Evolutionary conservation across 2,329 filamentous ascomycete genomes (phyloP).

Genomic region (Monilinia fructicola): DNA sequence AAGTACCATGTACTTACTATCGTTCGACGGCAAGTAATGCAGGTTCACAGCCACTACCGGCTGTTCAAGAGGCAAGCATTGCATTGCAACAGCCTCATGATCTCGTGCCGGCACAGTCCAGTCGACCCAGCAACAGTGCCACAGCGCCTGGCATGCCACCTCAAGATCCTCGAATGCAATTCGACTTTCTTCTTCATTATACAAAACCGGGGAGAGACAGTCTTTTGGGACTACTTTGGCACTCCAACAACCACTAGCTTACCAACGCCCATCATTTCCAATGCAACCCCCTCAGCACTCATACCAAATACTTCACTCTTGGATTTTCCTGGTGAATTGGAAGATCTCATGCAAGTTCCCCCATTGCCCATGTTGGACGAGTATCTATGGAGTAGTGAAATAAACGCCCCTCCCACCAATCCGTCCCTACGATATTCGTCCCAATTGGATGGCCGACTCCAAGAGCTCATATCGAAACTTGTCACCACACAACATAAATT

Average conservation of each 20-base stretch:
- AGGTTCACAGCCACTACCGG: background rate
- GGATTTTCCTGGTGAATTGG: background rate
- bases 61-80: background rate
- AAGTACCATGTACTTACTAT: constrained; percentile 8
- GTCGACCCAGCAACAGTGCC: background rate
- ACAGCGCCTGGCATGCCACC: background rate
- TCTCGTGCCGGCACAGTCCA: background rate
- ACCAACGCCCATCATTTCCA: background rate
- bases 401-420: background rate
- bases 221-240: constrained; percentile 11
- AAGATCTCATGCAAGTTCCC: background rate
- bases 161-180: constrained; percentile 7
- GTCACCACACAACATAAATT: background rate
- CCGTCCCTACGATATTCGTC: background rate
- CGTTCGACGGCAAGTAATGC: constrained; percentile 7
- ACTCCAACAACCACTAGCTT: background rate
- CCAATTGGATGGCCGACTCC: constrained; percentile 9
- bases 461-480: constrained; percentile 5
- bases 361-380: constrained; percentile 9
- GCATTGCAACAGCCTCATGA: background rate
- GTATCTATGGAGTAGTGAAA: background rate
- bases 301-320: background rate
- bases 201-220: constrained; percentile 27
- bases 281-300: background rate
- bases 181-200: constrained; percentile 38